Percentiles rank a stretch among this genome's conserved stretches.
Conservation (phyloP, 169 alveolate species). For the Besnoitia besnoiti region DNA sequence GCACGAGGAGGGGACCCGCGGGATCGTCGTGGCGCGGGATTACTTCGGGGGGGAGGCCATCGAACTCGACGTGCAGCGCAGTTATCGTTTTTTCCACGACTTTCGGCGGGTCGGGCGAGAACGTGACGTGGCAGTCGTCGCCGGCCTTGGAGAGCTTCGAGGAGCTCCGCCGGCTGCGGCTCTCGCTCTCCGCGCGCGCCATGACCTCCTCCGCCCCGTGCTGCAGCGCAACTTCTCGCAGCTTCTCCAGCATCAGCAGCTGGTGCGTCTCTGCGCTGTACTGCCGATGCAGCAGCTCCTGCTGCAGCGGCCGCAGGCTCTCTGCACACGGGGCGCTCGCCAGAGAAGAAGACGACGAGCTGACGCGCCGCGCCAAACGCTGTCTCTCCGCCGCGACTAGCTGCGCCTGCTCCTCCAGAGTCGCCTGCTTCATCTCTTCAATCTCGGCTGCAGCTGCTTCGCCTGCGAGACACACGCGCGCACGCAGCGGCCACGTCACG, state of each 20-base stretch:
- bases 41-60: conserved; percentile 33
- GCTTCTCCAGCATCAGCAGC: conserved; percentile 30
- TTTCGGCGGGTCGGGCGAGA: conserved; percentile 36
- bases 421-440: neutral
- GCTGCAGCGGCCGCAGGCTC: conserved; percentile 25
- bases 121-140: conserved; percentile 36
- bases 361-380: neutral
- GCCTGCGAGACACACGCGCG: neutral
- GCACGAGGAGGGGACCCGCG: neutral
- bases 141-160: neutral
- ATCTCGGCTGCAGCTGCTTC: neutral
- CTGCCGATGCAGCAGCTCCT: conserved; percentile 33
- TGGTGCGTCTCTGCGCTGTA: conserved; percentile 38
- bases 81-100: neutral
- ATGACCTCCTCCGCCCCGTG: neutral
- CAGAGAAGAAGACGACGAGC: neutral
- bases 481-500: neutral
- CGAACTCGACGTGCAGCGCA: conserved; percentile 46
- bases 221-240: conserved; percentile 35
- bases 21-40: conserved; percentile 13
- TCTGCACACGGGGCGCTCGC: neutral
- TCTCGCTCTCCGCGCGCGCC: neutral
- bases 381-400: neutral
- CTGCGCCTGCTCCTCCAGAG: neutral
- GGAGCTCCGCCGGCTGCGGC: neutral